phyloP scores from a whole-genome alignment of 352 stramenopile species.

The Globisporangium polare region DNA sequence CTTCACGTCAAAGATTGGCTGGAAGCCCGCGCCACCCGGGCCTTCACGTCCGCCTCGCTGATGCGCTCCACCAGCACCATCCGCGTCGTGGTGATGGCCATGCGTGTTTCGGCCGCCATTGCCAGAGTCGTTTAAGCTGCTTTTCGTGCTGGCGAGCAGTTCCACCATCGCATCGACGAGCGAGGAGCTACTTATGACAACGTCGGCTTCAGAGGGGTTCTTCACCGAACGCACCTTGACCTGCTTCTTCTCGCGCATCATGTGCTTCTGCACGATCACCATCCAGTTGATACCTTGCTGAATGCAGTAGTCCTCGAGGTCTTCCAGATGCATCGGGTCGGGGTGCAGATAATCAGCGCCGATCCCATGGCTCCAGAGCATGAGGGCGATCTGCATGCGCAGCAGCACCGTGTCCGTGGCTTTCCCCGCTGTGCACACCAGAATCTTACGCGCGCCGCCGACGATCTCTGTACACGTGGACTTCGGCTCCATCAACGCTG shows the following conservation, averaged over 20 bases:
- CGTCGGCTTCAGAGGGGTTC: conserved; percentile 61
- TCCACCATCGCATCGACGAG: conserved; percentile 69
- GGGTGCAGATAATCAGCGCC: conserved; percentile 81
- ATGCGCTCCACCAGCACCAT: conserved; percentile 16
- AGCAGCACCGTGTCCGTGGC: conserved; percentile 66
- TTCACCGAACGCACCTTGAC: conserved; percentile 78
- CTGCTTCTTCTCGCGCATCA: conserved; percentile 82
- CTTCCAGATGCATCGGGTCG: conserved; percentile 71
- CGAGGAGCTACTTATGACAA: conserved; percentile 56
- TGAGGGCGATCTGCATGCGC: conserved; percentile 74
- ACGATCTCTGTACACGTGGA: conserved; percentile 29
- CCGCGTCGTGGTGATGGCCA: conserved; percentile 11
- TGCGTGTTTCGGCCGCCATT: conserved; percentile 3
- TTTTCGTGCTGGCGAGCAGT: conserved; percentile 23
- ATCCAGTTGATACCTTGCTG: conserved; percentile 79
- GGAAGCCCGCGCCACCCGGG: conserved; percentile 19
- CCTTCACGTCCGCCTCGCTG: conserved; percentile 23
- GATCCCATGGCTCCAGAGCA: conserved; percentile 73
- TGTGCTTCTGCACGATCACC: conserved; percentile 82
- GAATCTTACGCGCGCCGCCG: conserved; percentile 42
- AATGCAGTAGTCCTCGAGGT: conserved; percentile 79
- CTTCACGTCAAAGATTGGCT: conserved; percentile 74
- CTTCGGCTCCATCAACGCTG: conserved; percentile 31
- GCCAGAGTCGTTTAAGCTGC: conserved; percentile 8
- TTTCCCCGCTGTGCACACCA: conserved; percentile 78